Evolutionary conservation across 2,329 filamentous ascomycete genomes (phyloP), one percentile per base, ranked within the genome.

Genomic region (Xylaria sp.): DNA sequence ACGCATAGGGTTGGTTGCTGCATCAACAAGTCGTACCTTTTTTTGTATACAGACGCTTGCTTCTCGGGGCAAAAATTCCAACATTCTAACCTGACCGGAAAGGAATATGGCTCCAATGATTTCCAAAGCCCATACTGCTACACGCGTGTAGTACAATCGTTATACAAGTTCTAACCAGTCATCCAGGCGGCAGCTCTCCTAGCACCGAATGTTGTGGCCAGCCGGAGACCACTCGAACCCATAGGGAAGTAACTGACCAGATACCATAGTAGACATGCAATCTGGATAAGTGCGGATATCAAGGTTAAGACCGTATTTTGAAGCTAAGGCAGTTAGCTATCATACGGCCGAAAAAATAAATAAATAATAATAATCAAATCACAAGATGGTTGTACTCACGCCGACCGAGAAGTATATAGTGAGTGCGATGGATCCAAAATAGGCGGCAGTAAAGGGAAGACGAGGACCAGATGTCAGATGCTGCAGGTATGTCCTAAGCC

Each of bases 171-270:
- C 75, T 79, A 97, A 66, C 92, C 90, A 54, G 87, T 90, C 88
- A 97, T 90, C 96, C 95, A 98, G 60, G 94, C 88, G 5, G 93
- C 87, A 42, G 96, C 92, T 76, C 94, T 88, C 76, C 90, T 90
- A 22, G 91, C 92, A 25, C 95, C 96, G 77, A 97, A 96, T 2
- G 89, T 89, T 49, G 94, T 93, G 65, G 94, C 94, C 72, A 97
- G 88, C 66, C 95, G 90, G 71, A 99, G 82, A 47, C 96, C 93
- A 62, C 90, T 92, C 64, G 92, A 92, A 45, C 96, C 96, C 94
- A 98, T 97, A 29, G 96, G 96, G 76, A 98, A 98, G 80, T 99
- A 99, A 81, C 93, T 97, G 79, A 98, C 90, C 53, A 97, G 85
- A 81, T 98, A 98, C 95, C 95, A 98, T 53, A 93, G 71, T 70